Evolutionary conservation across 2,329 filamentous ascomycete genomes (phyloP).

Genomic region (Bimuria novae-zelandiae): DNA sequence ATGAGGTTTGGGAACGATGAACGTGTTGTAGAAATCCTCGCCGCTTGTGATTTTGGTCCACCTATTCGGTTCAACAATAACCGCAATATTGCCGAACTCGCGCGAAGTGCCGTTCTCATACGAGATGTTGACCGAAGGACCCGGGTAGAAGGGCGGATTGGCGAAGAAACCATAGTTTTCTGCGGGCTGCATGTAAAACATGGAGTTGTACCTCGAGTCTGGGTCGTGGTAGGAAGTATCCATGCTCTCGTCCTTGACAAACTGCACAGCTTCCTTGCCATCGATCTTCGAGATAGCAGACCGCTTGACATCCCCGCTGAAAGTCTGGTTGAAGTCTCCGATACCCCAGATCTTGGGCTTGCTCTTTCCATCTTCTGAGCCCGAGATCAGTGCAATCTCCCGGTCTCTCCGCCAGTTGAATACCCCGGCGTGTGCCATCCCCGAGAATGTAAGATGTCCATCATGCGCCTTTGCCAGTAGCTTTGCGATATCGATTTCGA

Average conservation of each 20-base stretch:
- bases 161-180: slow-evolving; percentile 37
- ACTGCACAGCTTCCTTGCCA: slow-evolving; percentile 41
- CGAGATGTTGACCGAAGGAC: slow-evolving; percentile 31
- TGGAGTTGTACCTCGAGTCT: slow-evolving; percentile 47
- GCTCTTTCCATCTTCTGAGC: slow-evolving; percentile 35
- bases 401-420: slow-evolving; percentile 41
- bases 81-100: slow-evolving; percentile 37
- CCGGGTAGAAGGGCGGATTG: slow-evolving; percentile 41
- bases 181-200: slow-evolving; percentile 44
- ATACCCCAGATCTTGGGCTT: slow-evolving; percentile 38
- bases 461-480: slow-evolving; percentile 41
- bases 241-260: slow-evolving; percentile 39
- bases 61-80: slow-evolving; percentile 24
- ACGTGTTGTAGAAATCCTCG: slow-evolving; percentile 47
- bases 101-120: slow-evolving; percentile 45
- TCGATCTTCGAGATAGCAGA: slow-evolving; percentile 47
- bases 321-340: slow-evolving; percentile 38
- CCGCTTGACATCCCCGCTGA: slow-evolving; percentile 22
- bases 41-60: slow-evolving; percentile 44
- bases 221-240: slow-evolving; percentile 45
- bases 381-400: slow-evolving; percentile 37
- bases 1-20: slow-evolving; percentile 24
- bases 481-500: slow-evolving; percentile 44
- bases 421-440: slow-evolving; percentile 41
- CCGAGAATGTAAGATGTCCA: slow-evolving; percentile 44